Evolutionary conservation across 495 filamentous ascomycete genomes (phyloP).

Genomic region (Aspergillus nanangensis): DNA sequence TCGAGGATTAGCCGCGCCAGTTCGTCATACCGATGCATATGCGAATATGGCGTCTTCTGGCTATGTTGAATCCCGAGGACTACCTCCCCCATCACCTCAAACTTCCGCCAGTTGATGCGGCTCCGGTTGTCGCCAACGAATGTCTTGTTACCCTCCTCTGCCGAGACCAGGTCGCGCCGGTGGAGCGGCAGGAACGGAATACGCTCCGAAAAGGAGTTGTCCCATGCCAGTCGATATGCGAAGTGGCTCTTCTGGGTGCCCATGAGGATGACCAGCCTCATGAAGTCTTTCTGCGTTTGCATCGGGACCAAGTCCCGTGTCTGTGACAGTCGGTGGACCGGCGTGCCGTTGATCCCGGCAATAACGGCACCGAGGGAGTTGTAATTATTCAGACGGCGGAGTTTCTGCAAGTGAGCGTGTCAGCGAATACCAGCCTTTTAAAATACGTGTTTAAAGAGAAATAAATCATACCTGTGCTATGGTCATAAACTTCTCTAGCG

Average conservation of each 20-base stretch:
- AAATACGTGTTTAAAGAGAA: not conserved
- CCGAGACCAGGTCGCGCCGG: constrained; percentile 80
- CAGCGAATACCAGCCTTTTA: too few species aligned
- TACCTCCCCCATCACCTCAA: constrained; percentile 92
- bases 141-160: constrained; percentile 87
- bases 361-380: constrained; percentile 90
- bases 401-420: constrained; percentile 42
- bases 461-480: constrained; percentile 54
- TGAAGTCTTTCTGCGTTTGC: constrained; percentile 72
- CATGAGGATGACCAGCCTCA: constrained; percentile 89
- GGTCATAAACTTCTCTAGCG: constrained; percentile 91
- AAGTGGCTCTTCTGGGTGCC: constrained; percentile 84
- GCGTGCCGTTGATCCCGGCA: constrained; percentile 84
- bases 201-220: constrained; percentile 82
- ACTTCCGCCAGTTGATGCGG: constrained; percentile 96
- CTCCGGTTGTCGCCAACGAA: constrained; percentile 70
- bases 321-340: constrained; percentile 79
- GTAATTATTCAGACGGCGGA: constrained; percentile 94
- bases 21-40: constrained; percentile 60
- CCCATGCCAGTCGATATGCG: constrained; percentile 93
- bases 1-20: constrained; percentile 71
- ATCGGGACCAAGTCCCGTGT: constrained; percentile 73
- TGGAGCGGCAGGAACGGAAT: constrained; percentile 96
- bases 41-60: constrained; percentile 77
- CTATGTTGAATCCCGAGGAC: constrained; percentile 85